phyloP scores from a whole-genome alignment of 1,139 yeast species.

The Meyerozyma athensensis region DNA sequence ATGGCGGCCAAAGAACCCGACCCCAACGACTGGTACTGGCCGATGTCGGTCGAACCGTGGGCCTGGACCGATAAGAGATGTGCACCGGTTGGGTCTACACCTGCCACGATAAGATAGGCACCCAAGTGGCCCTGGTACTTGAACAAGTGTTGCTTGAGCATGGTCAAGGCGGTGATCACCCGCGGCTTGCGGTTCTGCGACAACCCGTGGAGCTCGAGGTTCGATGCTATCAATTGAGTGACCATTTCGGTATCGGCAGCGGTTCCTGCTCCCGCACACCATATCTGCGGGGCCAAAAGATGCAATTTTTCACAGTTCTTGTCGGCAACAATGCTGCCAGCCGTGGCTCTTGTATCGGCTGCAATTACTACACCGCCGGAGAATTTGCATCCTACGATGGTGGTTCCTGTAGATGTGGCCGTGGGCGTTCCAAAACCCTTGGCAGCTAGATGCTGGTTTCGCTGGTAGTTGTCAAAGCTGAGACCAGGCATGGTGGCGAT shows the following conservation, averaged over 20 bases:
- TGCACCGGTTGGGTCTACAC: conserved; percentile 94
- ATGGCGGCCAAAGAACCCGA: conserved; percentile 98
- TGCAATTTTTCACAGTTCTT: conserved; percentile 96
- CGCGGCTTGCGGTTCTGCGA: conserved; percentile 83
- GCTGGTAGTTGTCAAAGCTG: conserved; percentile 86
- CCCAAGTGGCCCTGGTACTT: conserved; percentile 97
- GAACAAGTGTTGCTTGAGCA: conserved; percentile 91
- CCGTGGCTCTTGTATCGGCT: conserved; percentile 97
- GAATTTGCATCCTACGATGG: conserved; percentile 93
- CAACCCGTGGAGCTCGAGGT: conserved; percentile 82
- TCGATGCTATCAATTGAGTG: conserved; percentile 86
- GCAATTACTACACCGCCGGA: conserved; percentile 94
- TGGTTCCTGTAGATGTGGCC: conserved; percentile 97
- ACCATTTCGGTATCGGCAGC: conserved; percentile 99
- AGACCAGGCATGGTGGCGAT: conserved; percentile 71
- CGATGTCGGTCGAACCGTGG: conserved; percentile 96
- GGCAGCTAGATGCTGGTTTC: conserved; percentile 69
- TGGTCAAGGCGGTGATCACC: conserved; percentile 88
- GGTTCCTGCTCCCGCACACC: conserved; percentile 99
- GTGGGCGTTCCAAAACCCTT: conserved; percentile 75
- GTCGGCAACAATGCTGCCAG: conserved; percentile 94
- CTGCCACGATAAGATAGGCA: conserved; percentile 94
- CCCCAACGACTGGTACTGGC: conserved; percentile 87
- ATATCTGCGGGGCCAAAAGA: conserved; percentile 83
- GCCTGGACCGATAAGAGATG: conserved; percentile 92